These are phyloP conservation scores for Arthrobotrys conoides DNA, from an alignment of 2,329 filamentous ascomycete species.

Conservation along the genomic window DNA sequence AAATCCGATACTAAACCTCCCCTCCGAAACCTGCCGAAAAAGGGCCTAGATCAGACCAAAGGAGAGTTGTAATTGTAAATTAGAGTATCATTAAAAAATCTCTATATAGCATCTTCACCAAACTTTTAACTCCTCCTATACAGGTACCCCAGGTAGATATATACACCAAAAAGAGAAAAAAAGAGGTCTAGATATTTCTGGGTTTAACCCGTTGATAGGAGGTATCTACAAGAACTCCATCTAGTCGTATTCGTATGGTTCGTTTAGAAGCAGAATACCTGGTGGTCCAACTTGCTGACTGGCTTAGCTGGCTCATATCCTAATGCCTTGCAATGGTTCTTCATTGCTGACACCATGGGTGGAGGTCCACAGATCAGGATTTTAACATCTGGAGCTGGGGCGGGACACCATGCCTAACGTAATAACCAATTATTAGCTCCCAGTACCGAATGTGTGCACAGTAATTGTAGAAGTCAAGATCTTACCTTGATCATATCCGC, in stretches of 20 bases:
- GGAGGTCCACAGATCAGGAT: slow-evolving; percentile 94
- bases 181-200: not conserved
- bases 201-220: not conserved
- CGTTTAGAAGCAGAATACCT: slow-evolving; percentile 92
- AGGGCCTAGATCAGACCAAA: too few relatives aligned
- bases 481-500: slow-evolving; percentile 91
- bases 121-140: not conserved
- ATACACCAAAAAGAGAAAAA: too few relatives aligned
- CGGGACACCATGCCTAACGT: slow-evolving; percentile 82
- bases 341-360: slow-evolving; percentile 82
- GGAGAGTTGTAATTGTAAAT: not conserved
- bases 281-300: slow-evolving; percentile 97
- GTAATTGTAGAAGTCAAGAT: slow-evolving; percentile 62
- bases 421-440: not conserved
- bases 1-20: too few relatives aligned
- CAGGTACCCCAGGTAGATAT: not conserved
- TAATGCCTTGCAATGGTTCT: slow-evolving; percentile 91
- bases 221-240: not conserved
- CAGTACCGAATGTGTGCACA: too few relatives aligned
- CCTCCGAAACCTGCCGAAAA: too few relatives aligned
- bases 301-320: slow-evolving; percentile 93
- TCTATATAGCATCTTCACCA: not conserved
- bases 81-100: slow-evolving; percentile 13
- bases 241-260: not conserved
- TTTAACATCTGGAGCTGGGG: slow-evolving; percentile 87